A percentile compares a stretch with the other conserved stretches of the same genome.
Conservation (phyloP, 495 filamentous ascomycete species). For the Aspergillus avenaceus region DNA sequence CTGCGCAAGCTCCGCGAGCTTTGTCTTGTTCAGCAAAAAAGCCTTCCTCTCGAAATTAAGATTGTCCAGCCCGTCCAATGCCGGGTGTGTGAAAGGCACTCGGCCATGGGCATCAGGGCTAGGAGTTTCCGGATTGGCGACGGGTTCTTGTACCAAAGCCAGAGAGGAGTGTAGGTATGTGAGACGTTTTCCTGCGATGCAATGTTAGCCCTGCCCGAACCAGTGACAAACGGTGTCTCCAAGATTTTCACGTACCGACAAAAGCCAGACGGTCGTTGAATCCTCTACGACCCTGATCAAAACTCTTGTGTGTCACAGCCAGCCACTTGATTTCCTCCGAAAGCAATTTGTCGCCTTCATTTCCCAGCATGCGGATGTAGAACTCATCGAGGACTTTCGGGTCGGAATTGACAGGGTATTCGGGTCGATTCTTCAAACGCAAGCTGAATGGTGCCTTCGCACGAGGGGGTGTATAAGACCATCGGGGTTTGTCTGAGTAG, state of each 20-base stretch:
- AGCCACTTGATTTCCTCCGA: conserved; percentile 94
- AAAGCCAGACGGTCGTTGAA: conserved; percentile 93
- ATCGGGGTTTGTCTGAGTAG: conserved; percentile 59
- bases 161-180: conserved; percentile 74
- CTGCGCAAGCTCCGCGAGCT: conserved; percentile 61
- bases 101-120: conserved; percentile 44
- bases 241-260: conserved; percentile 58
- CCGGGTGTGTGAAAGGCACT: conserved; percentile 66
- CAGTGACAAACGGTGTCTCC: background rate
- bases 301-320: conserved; percentile 96
- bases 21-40: conserved; percentile 50
- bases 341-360: conserved; percentile 63
- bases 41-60: conserved; percentile 54
- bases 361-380: conserved; percentile 68
- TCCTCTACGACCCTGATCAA: conserved; percentile 88
- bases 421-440: conserved; percentile 40
- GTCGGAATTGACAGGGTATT: conserved; percentile 70
- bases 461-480: conserved; percentile 72
- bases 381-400: conserved; percentile 66
- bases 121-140: conserved; percentile 13
- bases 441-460: conserved; percentile 71
- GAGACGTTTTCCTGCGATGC: conserved; percentile 67
- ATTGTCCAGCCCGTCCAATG: conserved; percentile 66
- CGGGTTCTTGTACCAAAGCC: conserved; percentile 55
- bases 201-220: conserved; percentile 4